phyloP scores from a whole-genome alignment of 2,329 filamentous ascomycete species.

The Colletotrichum salicis region DNA sequence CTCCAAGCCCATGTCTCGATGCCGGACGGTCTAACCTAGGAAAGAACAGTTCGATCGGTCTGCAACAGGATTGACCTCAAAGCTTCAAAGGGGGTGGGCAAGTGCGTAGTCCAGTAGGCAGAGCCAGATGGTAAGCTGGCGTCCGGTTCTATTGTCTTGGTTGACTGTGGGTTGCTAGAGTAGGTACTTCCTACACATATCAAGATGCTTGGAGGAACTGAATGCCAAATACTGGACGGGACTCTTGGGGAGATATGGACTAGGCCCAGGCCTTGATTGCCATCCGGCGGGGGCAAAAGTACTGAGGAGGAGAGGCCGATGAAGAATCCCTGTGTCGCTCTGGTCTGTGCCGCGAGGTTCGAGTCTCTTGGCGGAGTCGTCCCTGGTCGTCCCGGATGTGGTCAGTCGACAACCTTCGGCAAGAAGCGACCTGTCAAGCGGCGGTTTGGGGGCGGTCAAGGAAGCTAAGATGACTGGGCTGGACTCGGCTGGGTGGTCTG shows the following conservation, averaged over 20 bases:
- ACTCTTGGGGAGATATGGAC: not conserved
- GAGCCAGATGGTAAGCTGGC: not conserved
- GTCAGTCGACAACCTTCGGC: slow-evolving; percentile 20
- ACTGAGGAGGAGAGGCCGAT: not conserved
- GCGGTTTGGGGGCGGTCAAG: slow-evolving; percentile 28
- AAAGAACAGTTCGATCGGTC: not conserved
- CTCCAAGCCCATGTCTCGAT: slow-evolving; percentile 2
- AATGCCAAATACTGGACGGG: slow-evolving; percentile 21
- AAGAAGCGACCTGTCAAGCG: slow-evolving; percentile 31
- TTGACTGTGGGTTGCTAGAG: not conserved
- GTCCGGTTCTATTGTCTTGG: not conserved
- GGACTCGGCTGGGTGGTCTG: not conserved
- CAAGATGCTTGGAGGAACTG: slow-evolving; percentile 1
- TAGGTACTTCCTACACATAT: slow-evolving; percentile 13
- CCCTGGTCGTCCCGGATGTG: slow-evolving; percentile 3
- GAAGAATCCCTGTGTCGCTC: slow-evolving; percentile 30
- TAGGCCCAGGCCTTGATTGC: slow-evolving; percentile 2
- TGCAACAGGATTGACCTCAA: not conserved
- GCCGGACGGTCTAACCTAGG: slow-evolving; percentile 8
- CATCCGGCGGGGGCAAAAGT: not conserved
- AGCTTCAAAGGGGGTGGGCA: not conserved
- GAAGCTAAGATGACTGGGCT: slow-evolving; percentile 20
- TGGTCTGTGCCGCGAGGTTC: slow-evolving; percentile 31
- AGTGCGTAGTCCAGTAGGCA: not conserved
- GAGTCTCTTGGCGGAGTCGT: slow-evolving; percentile 21